These are phyloP conservation scores for Penicillium robsamsonii DNA, from an alignment of 495 filamentous ascomycete genomes.

Conservation along the genomic window DNA sequence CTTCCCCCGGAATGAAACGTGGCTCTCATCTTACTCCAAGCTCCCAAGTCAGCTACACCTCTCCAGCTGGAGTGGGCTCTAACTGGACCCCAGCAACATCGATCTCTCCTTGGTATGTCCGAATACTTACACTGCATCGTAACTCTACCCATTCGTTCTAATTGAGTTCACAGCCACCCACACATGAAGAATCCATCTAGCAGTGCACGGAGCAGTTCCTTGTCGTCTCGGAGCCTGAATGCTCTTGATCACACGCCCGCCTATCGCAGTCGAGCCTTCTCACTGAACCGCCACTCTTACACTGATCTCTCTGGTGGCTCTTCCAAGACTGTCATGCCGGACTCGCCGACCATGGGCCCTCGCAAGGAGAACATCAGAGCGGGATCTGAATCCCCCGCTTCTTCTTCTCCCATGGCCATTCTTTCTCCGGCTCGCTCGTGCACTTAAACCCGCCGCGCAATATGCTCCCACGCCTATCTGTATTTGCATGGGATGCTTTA, in stretches of 20 bases:
- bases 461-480: not conserved
- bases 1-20: slow-evolving; percentile 39
- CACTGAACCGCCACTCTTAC: slow-evolving; percentile 28
- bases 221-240: slow-evolving; percentile 32
- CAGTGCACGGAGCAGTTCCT: slow-evolving; percentile 30
- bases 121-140: not conserved
- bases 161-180: slow-evolving; percentile 33
- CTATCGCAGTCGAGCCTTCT: slow-evolving; percentile 26
- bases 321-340: slow-evolving; percentile 33
- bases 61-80: slow-evolving; percentile 38
- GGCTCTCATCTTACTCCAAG: slow-evolving; percentile 38
- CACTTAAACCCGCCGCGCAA: slow-evolving; percentile 1
- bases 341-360: slow-evolving; percentile 25
- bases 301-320: slow-evolving; percentile 34
- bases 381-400: slow-evolving; percentile 36
- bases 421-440: slow-evolving; percentile 24
- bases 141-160: slow-evolving; percentile 14
- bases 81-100: slow-evolving; percentile 52
- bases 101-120: slow-evolving; percentile 48
- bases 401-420: slow-evolving; percentile 34
- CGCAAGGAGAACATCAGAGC: slow-evolving; percentile 37
- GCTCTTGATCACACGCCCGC: slow-evolving; percentile 34
- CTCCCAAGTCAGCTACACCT: slow-evolving; percentile 44
- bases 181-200: slow-evolving; percentile 35
- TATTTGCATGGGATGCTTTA: not conserved